Conservation (phyloP, 768 basidiomycete genomes). For the Tephrocybe sp. region DNA sequence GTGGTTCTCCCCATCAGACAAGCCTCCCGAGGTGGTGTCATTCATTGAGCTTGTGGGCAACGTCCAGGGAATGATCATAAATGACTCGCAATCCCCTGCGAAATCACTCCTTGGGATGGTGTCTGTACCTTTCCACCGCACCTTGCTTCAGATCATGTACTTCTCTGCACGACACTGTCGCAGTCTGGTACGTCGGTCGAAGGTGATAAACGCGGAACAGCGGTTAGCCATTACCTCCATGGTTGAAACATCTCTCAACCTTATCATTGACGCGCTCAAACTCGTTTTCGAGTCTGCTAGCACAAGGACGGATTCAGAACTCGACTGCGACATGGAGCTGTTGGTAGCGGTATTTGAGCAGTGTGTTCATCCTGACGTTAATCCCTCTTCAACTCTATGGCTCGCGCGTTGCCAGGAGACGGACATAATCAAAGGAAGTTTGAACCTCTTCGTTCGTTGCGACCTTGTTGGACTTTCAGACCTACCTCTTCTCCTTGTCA, state of each 20-base stretch:
- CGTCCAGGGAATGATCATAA: constrained; percentile 64
- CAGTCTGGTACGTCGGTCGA: constrained; percentile 44
- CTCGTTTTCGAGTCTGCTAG: constrained; percentile 65
- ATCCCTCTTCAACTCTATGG: constrained; percentile 72
- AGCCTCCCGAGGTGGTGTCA: constrained; percentile 48
- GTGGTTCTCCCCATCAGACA: constrained; percentile 66
- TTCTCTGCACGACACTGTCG: constrained; percentile 69
- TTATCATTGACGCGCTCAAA: constrained; percentile 67
- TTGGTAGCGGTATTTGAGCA: constrained; percentile 83
- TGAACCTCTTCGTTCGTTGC: constrained; percentile 67
- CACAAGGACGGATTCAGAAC: constrained; percentile 52
- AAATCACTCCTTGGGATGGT: constrained; percentile 67
- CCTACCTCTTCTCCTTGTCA: constrained; percentile 54
- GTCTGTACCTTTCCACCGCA: constrained; percentile 72
- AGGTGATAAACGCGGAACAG: constrained; percentile 56
- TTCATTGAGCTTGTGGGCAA: constrained; percentile 63
- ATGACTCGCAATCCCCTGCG: constrained; percentile 70
- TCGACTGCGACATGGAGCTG: constrained; percentile 80
- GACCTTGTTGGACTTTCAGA: constrained; percentile 73
- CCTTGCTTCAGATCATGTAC: constrained; percentile 76
- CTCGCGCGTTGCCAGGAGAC: constrained; percentile 77
- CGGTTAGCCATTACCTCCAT: constrained; percentile 56
- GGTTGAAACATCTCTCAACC: constrained; percentile 57
- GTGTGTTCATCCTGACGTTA: constrained; percentile 67
- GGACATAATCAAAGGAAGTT: constrained; percentile 70